A percentile compares a stretch with the other conserved stretches of the same genome.
Conservation (phyloP, 1,284 basidiomycete genomes). For the Cutaneotrichosporon arboriforme region DNA sequence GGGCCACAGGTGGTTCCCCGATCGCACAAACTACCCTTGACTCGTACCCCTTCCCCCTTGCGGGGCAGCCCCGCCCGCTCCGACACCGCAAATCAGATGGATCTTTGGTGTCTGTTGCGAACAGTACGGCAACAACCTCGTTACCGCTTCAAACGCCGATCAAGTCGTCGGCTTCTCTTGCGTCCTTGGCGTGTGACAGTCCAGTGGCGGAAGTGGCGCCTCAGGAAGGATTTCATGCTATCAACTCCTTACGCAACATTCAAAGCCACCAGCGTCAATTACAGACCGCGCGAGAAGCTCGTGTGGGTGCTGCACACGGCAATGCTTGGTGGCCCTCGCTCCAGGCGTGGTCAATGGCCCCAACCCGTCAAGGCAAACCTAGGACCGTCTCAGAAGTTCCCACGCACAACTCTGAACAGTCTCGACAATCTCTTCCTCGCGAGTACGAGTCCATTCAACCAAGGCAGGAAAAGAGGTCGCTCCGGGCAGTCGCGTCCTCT, state of each 20-base stretch:
- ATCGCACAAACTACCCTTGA: not conserved
- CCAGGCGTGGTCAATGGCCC: slow-evolving; percentile 15
- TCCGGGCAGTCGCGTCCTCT: slow-evolving; percentile 31
- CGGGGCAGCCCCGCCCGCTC: not conserved
- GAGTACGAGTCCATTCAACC: not conserved
- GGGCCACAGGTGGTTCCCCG: slow-evolving; percentile 9
- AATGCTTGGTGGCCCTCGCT: slow-evolving; percentile 15
- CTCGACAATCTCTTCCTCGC: not conserved
- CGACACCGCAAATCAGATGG: slow-evolving; percentile 13
- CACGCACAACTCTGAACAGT: not conserved
- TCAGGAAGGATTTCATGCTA: not conserved
- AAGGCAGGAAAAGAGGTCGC: not conserved
- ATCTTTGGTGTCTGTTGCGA: slow-evolving; percentile 15
- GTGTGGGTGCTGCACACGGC: not conserved
- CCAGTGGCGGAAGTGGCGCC: not conserved
- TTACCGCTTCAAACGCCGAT: slow-evolving; percentile 16
- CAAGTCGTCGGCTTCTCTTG: slow-evolving; percentile 25
- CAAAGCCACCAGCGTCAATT: slow-evolving; percentile 7
- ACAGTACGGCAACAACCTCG: slow-evolving; percentile 7
- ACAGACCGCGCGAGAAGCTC: not conserved
- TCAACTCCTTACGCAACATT: slow-evolving; percentile 6
- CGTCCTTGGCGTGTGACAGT: slow-evolving; percentile 9
- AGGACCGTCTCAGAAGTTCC: not conserved
- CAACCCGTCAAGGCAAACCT: not conserved
- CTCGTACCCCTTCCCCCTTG: slow-evolving; percentile 21